phyloP scores from a whole-genome alignment of 2,329 filamentous ascomycete species.

The Colletotrichum camelliae region DNA sequence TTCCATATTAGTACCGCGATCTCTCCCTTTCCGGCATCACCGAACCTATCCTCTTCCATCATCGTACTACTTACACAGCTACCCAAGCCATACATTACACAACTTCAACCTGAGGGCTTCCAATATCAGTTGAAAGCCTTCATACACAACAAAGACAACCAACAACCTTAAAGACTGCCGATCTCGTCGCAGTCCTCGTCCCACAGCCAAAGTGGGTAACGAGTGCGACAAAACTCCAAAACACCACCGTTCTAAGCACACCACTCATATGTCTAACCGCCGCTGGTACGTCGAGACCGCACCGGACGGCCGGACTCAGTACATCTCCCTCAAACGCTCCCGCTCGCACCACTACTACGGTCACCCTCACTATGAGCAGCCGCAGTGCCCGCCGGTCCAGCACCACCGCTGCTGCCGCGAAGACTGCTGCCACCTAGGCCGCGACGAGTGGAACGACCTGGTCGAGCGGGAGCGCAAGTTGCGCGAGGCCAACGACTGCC shows the following conservation, averaged over 20 bases:
- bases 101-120: background rate
- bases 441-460: conserved; percentile 41
- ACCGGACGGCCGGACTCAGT: conserved; percentile 37
- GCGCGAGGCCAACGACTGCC: conserved; percentile 38
- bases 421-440: conserved; percentile 40
- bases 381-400: background rate
- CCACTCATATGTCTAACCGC: conserved; percentile 35
- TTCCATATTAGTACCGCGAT: conserved; percentile 12
- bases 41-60: background rate
- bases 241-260: background rate
- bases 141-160: background rate
- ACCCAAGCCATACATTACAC: background rate
- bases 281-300: conserved; percentile 41
- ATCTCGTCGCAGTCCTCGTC: background rate
- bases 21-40: background rate
- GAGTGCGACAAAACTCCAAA: conserved; percentile 7
- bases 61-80: background rate
- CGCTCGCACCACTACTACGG: conserved; percentile 38
- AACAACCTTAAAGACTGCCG: background rate
- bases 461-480: conserved; percentile 41
- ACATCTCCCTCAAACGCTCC: conserved; percentile 45
- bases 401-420: conserved; percentile 24
- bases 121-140: background rate
- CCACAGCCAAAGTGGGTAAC: conserved; percentile 16
- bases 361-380: conserved; percentile 30